Base-by-base conservation (phyloP, 116 monocot genomes). In the Papilionanthe hybrid region DNA sequence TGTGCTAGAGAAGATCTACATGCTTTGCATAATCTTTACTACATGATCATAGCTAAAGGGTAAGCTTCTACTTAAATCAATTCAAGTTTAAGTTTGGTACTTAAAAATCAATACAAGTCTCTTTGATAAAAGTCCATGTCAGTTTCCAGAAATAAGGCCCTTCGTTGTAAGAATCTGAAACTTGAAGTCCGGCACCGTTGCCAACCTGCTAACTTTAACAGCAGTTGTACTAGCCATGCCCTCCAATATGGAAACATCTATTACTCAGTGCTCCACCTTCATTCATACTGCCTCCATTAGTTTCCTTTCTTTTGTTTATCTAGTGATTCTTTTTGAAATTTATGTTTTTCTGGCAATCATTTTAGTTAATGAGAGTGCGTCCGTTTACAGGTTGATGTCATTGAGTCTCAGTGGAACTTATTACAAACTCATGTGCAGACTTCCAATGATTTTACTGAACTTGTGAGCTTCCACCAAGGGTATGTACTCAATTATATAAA, bases 371-470 rank as follows among this genome's bases (percentile, higher is more conserved):
- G 41, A 72, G 4, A 73, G 73, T 73, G 44, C 6, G n/a, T 77
- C 37, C 15, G 66, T 74, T 77, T 84, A 71, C 85, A 98, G 98
- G 98, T 98, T 84, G 98, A 98, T 91, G 98, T 98, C 58, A 94
- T 98, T 76, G 98, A 98, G 81, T 94, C 98, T 47, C 98, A 98
- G 53, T 98, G 98, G 98, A 98, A 94, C 83, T 82, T 87, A 82
- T 87, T 98, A 78, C 98, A 94, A 91, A 81, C 91, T 76, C 93
- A 90, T 85, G 85, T 98, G 41, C 98, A 94, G 79, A 86, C 90
- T 79, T 98, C 93, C 79, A 91, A 87, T 90, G 98, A 98, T 93
- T 98, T 98, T 83, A 94, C 98, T 55, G 98, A 98, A 85, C 91
- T 98, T 80, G 98, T 94, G 63, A 82, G 80, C 68, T 94, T 94